Evolutionary conservation across 495 filamentous ascomycete species (phyloP).

Genomic region (Lophium mytilinum): DNA sequence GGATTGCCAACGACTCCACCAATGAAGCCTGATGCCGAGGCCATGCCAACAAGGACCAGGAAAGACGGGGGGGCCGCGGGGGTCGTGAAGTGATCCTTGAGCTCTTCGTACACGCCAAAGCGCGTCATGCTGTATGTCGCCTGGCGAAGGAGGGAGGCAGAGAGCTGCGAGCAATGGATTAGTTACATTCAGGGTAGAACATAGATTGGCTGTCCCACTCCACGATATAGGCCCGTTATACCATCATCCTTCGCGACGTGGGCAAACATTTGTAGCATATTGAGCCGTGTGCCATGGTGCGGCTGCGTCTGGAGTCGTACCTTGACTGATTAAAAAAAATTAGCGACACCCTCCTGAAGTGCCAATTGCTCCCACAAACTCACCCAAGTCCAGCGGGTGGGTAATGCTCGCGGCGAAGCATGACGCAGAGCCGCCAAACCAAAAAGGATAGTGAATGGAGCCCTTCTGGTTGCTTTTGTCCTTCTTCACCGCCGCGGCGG

Average conservation of each 20-base stretch:
- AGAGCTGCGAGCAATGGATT: slow-evolving; percentile 48
- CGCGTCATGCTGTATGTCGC: slow-evolving; percentile 82
- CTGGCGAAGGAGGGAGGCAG: slow-evolving; percentile 86
- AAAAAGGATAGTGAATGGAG: slow-evolving; percentile 52
- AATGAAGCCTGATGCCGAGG: slow-evolving; percentile 74
- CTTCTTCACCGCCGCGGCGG: slow-evolving; percentile 20
- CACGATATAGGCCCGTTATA: slow-evolving; percentile 69
- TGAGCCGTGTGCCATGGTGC: slow-evolving; percentile 37
- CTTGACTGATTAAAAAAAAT: slow-evolving; percentile 21
- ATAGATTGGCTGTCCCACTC: slow-evolving; percentile 41
- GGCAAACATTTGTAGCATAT: slow-evolving; percentile 73
- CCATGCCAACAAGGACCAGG: slow-evolving; percentile 66
- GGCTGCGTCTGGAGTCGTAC: slow-evolving; percentile 66
- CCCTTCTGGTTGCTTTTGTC: slow-evolving; percentile 26
- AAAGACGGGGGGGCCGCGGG: slow-evolving; percentile 49
- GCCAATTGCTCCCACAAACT: slow-evolving; percentile 22
- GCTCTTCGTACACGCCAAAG: slow-evolving; percentile 89
- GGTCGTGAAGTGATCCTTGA: slow-evolving; percentile 62
- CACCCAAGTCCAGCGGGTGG: slow-evolving; percentile 80
- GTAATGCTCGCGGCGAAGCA: slow-evolving; percentile 85
- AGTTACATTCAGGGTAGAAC: neutral
- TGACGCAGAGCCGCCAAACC: slow-evolving; percentile 89
- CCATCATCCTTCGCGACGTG: slow-evolving; percentile 64
- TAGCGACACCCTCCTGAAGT: neutral
- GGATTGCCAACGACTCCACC: slow-evolving; percentile 89